These are phyloP conservation scores for Straminergon stramineum DNA, from an alignment of 225 moss, liverwort and hornwort genomes.

Conservation along the genomic window DNA sequence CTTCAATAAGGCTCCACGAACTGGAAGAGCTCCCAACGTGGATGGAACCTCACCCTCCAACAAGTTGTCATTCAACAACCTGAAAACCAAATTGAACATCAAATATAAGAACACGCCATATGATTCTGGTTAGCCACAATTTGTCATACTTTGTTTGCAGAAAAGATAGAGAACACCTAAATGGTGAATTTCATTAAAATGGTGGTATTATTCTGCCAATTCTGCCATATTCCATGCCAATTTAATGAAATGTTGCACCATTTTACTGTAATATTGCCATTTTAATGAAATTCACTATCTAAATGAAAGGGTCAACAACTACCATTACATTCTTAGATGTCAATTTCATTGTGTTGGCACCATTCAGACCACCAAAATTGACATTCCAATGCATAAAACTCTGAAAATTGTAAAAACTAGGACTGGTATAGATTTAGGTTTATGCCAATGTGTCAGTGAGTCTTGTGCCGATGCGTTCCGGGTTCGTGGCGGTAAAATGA, in stretches of 20 bases:
- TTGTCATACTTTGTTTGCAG: background rate
- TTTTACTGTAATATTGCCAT: too few relatives aligned
- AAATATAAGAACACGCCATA: background rate
- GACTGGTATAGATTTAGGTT: background rate
- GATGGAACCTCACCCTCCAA: conserved; percentile 71
- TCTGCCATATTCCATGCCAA: too few relatives aligned
- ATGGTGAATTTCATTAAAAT: too few relatives aligned
- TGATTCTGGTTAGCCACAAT: background rate
- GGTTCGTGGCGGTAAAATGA: background rate
- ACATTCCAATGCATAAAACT: too few relatives aligned
- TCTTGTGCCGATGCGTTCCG: background rate
- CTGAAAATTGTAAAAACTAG: background rate
- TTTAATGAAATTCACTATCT: too few relatives aligned
- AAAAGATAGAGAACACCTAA: background rate
- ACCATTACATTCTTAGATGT: background rate
- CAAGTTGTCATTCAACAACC: conserved; percentile 69
- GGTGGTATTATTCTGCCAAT: too few relatives aligned
- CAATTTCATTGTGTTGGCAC: too few relatives aligned
- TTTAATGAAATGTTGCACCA: too few relatives aligned
- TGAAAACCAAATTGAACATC: background rate
- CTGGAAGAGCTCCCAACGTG: conserved; percentile 59
- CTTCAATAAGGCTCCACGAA: conserved; percentile 76
- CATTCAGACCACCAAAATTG: background rate
- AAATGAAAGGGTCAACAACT: background rate
- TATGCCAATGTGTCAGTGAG: background rate